phyloP scores from a whole-genome alignment of 2,329 filamentous ascomycete genomes.

The Samsoniella hepiali region DNA sequence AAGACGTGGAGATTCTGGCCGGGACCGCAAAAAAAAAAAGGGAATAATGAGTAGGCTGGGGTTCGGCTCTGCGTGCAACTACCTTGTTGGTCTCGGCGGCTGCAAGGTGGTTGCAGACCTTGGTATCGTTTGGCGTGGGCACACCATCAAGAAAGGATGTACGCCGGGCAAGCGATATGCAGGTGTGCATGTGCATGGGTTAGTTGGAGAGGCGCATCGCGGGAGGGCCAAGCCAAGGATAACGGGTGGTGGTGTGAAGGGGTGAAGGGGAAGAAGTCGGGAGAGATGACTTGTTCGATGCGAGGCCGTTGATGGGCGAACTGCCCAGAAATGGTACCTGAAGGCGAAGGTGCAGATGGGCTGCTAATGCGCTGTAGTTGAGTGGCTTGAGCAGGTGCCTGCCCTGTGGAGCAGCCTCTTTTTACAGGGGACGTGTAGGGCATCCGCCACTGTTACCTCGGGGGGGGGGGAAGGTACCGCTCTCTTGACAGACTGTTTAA shows the following conservation, averaged over 20 bases:
- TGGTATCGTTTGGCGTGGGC: neutral
- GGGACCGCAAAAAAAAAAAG: neutral
- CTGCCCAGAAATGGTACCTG: neutral
- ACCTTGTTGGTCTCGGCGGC: slow-evolving; percentile 15
- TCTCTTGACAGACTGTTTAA: too few relatives aligned
- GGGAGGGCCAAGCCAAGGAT: neutral
- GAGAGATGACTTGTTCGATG: neutral
- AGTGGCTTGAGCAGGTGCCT: slow-evolving; percentile 13
- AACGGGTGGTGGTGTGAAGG: neutral
- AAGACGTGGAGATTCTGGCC: neutral
- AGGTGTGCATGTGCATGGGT: slow-evolving; percentile 12
- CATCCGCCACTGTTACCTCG: too few relatives aligned
- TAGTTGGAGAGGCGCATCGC: slow-evolving; percentile 7
- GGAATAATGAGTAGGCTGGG: neutral
- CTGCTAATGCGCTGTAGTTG: neutral
- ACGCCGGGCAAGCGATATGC: slow-evolving; percentile 2
- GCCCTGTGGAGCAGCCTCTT: neutral
- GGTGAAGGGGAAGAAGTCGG: neutral
- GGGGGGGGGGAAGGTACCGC: too few relatives aligned
- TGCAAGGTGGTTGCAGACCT: neutral
- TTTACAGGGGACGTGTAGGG: neutral
- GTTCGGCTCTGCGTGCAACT: neutral
- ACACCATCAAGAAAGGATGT: slow-evolving; percentile 3
- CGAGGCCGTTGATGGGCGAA: neutral
- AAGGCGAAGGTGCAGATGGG: neutral